These are phyloP conservation scores for Magnaporthiopsis rhizophila DNA, from an alignment of 2,329 filamentous ascomycete species.

Conservation along the genomic window DNA sequence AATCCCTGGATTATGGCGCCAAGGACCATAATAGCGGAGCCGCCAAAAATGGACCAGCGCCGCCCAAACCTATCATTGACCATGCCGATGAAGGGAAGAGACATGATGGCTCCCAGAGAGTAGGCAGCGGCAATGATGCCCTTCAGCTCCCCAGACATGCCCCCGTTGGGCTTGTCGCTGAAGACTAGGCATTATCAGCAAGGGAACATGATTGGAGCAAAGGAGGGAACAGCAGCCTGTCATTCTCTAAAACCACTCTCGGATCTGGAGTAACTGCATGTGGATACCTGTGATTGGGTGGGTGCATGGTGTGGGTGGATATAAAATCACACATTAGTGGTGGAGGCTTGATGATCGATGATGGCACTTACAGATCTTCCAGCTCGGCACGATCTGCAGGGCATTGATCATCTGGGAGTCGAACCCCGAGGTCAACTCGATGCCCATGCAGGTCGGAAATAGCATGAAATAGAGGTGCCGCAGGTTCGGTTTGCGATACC, in stretches of 20 bases:
- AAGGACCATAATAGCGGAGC: conserved; percentile 42
- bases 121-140: conserved; percentile 45
- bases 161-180: not conserved
- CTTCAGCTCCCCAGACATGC: conserved; percentile 14
- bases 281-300: not conserved
- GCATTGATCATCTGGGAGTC: conserved; percentile 35
- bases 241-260: too few species aligned
- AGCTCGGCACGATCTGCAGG: conserved; percentile 28
- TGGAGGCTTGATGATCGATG: not conserved
- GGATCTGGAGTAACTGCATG: too few species aligned
- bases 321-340: not conserved
- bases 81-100: conserved; percentile 42
- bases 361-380: conserved; percentile 24
- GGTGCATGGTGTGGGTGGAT: not conserved
- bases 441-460: conserved; percentile 49
- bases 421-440: conserved; percentile 54
- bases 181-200: not conserved
- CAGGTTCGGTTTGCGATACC: conserved; percentile 50
- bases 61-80: conserved; percentile 43
- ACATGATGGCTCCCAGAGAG: conserved; percentile 41
- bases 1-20: conserved; percentile 46
- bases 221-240: too few species aligned
- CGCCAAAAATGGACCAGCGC: conserved; percentile 43
- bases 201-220: too few species aligned
- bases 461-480: conserved; percentile 46